phyloP scores from a whole-genome alignment of 768 basidiomycete species.

The Leucosporidium scottii region DNA sequence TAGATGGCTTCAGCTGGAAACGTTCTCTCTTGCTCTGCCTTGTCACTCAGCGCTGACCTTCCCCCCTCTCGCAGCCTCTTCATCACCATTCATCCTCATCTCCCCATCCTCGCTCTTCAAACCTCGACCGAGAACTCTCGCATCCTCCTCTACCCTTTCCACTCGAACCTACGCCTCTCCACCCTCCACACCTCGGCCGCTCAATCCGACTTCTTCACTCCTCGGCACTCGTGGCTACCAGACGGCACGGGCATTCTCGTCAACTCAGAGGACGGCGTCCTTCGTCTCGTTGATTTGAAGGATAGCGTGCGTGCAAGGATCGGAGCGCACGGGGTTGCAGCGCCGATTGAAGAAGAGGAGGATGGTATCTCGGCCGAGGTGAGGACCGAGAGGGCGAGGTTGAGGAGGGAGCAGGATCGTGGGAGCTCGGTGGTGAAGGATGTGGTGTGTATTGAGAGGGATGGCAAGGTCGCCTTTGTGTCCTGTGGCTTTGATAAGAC shows the following conservation, averaged over 20 bases:
- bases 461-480: neutral
- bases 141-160: constrained; percentile 39
- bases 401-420: constrained; percentile 30
- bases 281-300: constrained; percentile 34
- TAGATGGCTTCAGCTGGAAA: neutral
- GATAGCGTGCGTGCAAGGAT: constrained; percentile 11
- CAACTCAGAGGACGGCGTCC: constrained; percentile 39
- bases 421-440: constrained; percentile 34
- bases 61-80: constrained; percentile 10
- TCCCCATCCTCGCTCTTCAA: constrained; percentile 34
- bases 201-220: constrained; percentile 35
- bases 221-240: constrained; percentile 36
- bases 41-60: neutral
- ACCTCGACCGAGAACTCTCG: constrained; percentile 32
- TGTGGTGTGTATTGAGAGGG: constrained; percentile 8
- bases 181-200: constrained; percentile 33
- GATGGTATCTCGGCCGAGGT: neutral
- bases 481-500: constrained; percentile 35
- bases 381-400: constrained; percentile 19
- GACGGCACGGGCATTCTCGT: constrained; percentile 35
- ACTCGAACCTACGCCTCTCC: constrained; percentile 24
- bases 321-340: constrained; percentile 33
- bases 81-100: constrained; percentile 28
- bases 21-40: neutral
- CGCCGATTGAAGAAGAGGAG: constrained; percentile 18